Evolutionary conservation across 768 basidiomycete genomes (phyloP).

Genomic region (Termitomyces heimii): DNA sequence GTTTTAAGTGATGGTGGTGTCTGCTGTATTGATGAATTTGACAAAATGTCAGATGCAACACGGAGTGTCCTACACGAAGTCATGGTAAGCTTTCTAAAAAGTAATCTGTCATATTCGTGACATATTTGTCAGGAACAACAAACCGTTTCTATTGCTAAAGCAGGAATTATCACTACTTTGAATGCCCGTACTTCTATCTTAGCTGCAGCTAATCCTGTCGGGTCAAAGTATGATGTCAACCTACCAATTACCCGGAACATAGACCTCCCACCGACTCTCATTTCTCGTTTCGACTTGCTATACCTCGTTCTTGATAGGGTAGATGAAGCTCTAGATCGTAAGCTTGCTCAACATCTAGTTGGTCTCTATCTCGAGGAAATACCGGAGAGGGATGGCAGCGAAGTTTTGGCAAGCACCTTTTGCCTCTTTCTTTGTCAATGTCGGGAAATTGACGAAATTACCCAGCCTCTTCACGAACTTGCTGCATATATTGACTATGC

Average conservation of each 20-base stretch:
- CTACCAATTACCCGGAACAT: constrained; percentile 94
- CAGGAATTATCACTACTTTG: constrained; percentile 96
- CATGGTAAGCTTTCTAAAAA: constrained; percentile 51
- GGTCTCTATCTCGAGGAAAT: constrained; percentile 90
- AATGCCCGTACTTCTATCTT: constrained; percentile 98
- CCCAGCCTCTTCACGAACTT: constrained; percentile 81
- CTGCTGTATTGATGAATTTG: constrained; percentile 98
- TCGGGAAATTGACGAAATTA: not conserved
- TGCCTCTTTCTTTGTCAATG: not conserved
- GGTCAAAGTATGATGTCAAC: constrained; percentile 90
- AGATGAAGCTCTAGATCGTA: constrained; percentile 82
- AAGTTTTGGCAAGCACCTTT: constrained; percentile 64
- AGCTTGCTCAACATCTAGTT: constrained; percentile 89
- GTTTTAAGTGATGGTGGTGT: constrained; percentile 95
- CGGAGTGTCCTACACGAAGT: constrained; percentile 98
- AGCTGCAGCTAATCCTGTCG: constrained; percentile 96
- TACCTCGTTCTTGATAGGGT: constrained; percentile 95
- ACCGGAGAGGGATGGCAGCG: constrained; percentile 57
- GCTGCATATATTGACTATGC: constrained; percentile 95
- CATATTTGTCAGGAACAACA: constrained; percentile 79
- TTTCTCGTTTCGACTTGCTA: constrained; percentile 94
- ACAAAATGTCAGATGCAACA: constrained; percentile 98
- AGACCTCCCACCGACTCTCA: constrained; percentile 94
- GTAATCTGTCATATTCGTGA: not conserved
- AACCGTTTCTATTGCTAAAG: constrained; percentile 98